Evolutionary conservation across 371 early-diverging fungal genomes (phyloP), one percentile per base, ranked within the genome.

Genomic region (Funneliformis caledonium): DNA sequence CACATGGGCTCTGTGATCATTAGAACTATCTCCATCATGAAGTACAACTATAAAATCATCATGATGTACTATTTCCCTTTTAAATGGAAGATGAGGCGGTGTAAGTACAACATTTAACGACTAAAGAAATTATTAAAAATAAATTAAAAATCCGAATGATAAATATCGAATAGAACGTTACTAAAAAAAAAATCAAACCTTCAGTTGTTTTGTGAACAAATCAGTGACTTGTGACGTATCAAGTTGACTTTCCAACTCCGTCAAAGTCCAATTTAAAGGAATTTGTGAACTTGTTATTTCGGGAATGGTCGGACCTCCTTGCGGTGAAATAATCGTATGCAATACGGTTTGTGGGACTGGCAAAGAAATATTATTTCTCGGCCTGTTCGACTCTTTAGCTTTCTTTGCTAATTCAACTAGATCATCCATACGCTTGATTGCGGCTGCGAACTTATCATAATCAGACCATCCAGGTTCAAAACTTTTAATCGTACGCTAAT

Each of bases 391-490:
- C 14, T 10, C 11, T 26, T 31, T 78, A 14, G 78, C 68, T n/a
- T 67, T 67, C 19, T 67, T 67, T 78, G 33, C 78, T 47, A 48
- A 16, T 6, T 64, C 48, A 7, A 78, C 50, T 14, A 89, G 78
- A 26, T 77, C 83, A 62, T 88, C 87, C 14, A 89, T 79, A 6
- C 85, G 82, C 56, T 85, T 72, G 64, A 84, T 87, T 7, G 88
- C 88, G 22, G 70, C 73, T 16, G 80, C 33, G 43, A 88, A 69
- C 8, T 85, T 79, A 22, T 83, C 78, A 70, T 87, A 83, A 72
- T 88, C 89, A 10, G 84, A 72, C 47, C 85, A 81, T 42, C 85
- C 85, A n/a, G 86, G 83, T 26, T 84, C 85, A 1, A 86, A 84
- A 5, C 84, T 82, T 61, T 88, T 85, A 52, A 88, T 78, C 31